Base-by-base conservation (phyloP, 805 yeast genomes). In the Candida manassasensis region DNA sequence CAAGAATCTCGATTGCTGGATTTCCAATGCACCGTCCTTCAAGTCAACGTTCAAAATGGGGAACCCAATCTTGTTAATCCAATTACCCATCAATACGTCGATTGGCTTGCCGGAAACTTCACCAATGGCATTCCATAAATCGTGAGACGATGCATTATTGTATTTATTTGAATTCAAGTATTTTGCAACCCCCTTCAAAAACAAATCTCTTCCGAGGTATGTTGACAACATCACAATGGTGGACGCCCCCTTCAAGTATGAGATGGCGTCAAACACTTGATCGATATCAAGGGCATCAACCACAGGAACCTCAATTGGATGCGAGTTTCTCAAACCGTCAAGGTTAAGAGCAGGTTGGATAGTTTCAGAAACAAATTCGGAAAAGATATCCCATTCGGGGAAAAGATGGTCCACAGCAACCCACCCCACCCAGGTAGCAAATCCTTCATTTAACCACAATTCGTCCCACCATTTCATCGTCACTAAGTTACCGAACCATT, bases 381-480 rank as follows among this genome's bases (percentile, higher is more conserved):
- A 73, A 62, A 83, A 82, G 13, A 81, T 80, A 49, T 83, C 79
- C 94, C 95, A 85, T 42, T 81, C 85, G 9, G 94, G 94, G 56
- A 74, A 77, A 48, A 84, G 70, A 44, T 71, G 58, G 51, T 82
- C 80, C 35, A 81, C 81, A 12, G 88, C 80, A 36, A 71, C 62
- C 71, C 74, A 81, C 3, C 87, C 84, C 53, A 82, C 83, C 80
- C 85, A 85, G 18, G 95, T 85, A 12, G 95, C 95, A 61, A 85
- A 85, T 10, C 94, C 93, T 61, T 85, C 95, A 53, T 85, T 85
- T 42, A 85, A 73, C 95, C 95, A 85, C 46, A 85, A 69, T 49
- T 84, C 93, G 49, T 85, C 86, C 95, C 95, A 85, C 93, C 94
- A 86, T 50, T 82, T 79, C 95, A 85, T 86, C 31, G 95, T 86